phyloP scores from a whole-genome alignment of 2,329 filamentous ascomycete genomes.

The Diaporthe australafricana region DNA sequence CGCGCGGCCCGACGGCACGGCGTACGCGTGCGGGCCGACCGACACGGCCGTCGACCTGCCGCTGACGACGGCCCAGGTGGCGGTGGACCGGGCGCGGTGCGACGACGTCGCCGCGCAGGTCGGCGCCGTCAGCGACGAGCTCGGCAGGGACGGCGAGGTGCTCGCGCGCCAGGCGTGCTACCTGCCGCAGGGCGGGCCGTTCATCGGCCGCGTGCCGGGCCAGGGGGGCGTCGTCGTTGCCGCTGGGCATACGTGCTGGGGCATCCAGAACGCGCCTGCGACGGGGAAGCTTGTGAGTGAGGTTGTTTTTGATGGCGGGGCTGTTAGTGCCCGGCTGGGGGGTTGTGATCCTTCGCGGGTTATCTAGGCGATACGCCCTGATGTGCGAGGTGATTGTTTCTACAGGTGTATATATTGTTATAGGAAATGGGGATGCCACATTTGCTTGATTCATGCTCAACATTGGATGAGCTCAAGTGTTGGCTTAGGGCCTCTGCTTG shows the following conservation, averaged over 20 bases:
- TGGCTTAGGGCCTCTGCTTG: too few species aligned
- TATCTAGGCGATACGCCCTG: constrained; percentile 37
- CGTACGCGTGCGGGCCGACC: constrained; percentile 79
- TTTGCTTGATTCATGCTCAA: too few species aligned
- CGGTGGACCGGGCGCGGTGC: constrained; percentile 73
- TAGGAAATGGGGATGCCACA: too few species aligned
- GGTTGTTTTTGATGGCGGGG: constrained; percentile 70
- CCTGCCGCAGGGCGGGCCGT: constrained; percentile 76
- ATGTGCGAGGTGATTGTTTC: too few species aligned
- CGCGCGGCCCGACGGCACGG: constrained; percentile 77
- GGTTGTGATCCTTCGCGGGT: constrained; percentile 66
- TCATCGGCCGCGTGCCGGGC: constrained; percentile 73
- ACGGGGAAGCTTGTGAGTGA: constrained; percentile 76
- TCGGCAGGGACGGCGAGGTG: constrained; percentile 68
- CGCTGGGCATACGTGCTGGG: constrained; percentile 84
- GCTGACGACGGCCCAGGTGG: constrained; percentile 69
- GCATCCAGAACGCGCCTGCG: constrained; percentile 82
- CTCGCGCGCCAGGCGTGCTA: constrained; percentile 80
- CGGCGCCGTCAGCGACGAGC: constrained; percentile 60
- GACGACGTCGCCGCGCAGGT: constrained; percentile 78
- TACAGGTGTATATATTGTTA: too few species aligned
- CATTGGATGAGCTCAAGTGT: too few species aligned
- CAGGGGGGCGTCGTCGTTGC: constrained; percentile 75
- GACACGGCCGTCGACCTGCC: constrained; percentile 74
- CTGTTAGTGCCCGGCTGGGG: constrained; percentile 64